Conservation (phyloP, 768 basidiomycete genomes). For the Clitopilus hobsonii region DNA sequence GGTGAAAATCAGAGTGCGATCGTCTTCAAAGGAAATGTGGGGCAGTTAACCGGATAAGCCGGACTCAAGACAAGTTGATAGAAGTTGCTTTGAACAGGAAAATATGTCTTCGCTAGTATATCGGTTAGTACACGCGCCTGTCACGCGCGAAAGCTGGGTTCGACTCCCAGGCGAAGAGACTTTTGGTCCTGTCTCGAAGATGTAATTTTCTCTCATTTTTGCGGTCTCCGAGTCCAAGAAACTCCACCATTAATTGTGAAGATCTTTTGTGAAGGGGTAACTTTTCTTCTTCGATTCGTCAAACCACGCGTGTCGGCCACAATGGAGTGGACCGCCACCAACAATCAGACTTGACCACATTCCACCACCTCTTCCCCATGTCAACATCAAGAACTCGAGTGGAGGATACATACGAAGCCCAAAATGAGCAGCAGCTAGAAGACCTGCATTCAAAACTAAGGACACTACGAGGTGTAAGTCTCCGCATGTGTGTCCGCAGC, state of each 20-base stretch:
- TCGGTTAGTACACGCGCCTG: conserved; percentile 5
- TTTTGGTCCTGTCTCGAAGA: background rate
- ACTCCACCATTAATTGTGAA: too few species aligned
- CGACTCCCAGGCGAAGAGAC: conserved; percentile 3
- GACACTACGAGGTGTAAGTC: conserved; percentile 69
- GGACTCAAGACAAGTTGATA: background rate
- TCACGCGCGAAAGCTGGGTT: conserved; percentile 5
- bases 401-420: conserved; percentile 76
- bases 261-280: too few species aligned
- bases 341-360: too few species aligned
- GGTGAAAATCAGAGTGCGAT: background rate
- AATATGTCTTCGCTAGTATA: conserved; percentile 3
- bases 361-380: conserved; percentile 17
- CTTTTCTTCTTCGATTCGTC: background rate
- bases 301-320: too few species aligned
- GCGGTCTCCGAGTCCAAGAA: too few species aligned
- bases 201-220: background rate
- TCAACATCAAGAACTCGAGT: conserved; percentile 39
- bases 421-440: conserved; percentile 83
- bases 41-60: background rate
- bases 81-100: background rate
- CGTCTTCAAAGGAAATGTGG: background rate
- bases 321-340: too few species aligned
- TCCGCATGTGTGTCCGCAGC: background rate
- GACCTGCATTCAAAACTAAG: conserved; percentile 83